phyloP scores from a whole-genome alignment of 805 yeast genomes.

The Metschnikowia arizonensis region DNA sequence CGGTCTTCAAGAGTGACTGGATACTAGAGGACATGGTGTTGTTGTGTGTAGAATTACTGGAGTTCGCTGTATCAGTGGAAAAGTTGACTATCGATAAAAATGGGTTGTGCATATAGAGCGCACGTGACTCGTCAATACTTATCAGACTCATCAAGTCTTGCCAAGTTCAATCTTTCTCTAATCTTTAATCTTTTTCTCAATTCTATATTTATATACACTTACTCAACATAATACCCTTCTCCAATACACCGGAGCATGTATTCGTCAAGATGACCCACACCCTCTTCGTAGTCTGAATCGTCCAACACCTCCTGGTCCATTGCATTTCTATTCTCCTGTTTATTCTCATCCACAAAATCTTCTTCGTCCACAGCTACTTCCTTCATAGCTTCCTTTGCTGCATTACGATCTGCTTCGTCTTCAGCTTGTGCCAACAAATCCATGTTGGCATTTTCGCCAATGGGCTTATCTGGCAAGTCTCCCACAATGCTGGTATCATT shows the following conservation, averaged over 20 bases:
- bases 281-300: constrained; percentile 50
- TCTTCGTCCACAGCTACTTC: constrained; percentile 82
- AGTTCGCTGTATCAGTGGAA: constrained; percentile 9
- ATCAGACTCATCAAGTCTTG: too few species aligned
- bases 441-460: constrained; percentile 37
- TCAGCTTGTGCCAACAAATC: constrained; percentile 85
- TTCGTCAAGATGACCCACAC: constrained; percentile 84
- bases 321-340: constrained; percentile 26
- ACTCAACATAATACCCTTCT: constrained; percentile 58
- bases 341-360: constrained; percentile 63
- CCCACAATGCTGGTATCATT: constrained; percentile 51
- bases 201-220: constrained; percentile 1
- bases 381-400: constrained; percentile 84
- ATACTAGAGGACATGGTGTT: constrained; percentile 26
- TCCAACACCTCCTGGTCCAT: constrained; percentile 23
- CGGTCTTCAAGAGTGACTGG: constrained; percentile 56
- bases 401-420: constrained; percentile 86
- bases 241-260: constrained; percentile 92
- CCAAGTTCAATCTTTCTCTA: too few species aligned
- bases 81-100: constrained; percentile 6
- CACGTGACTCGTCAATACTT: background rate
- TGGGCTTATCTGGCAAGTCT: constrained; percentile 40
- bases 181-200: background rate
- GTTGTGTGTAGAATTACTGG: background rate
- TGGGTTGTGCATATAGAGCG: constrained; percentile 9